Evolutionary conservation across 352 stramenopile genomes (phyloP), one percentile per base, ranked within the genome.

Genomic region (Thalassiosira hispida): DNA sequence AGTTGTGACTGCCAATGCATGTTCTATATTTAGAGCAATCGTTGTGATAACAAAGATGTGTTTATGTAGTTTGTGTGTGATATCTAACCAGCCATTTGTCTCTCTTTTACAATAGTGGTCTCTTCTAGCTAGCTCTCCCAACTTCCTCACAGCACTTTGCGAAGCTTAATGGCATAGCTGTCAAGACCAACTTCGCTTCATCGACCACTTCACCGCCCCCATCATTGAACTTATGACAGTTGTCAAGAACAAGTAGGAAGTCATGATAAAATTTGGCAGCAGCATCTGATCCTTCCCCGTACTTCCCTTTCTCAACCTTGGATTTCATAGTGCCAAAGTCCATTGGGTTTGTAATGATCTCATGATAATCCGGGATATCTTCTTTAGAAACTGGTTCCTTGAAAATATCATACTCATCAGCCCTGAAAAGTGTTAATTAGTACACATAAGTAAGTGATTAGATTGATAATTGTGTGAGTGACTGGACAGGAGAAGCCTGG

Each of bases 261-360:
- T 94, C 89, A 16, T 89, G 46, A 59, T 91, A 94, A 1, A 94
- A 73, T 55, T 82, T 86, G 14, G 65, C 53, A n/a, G 69, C 63
- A 38, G 75, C 85, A 25, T 84, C 57, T 35, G 78, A 86, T 52
- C 84, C 85, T 63, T 77, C 51, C 18, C 89, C 89, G 53, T 94
- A 94, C 66, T 79, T 67, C 42, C 83, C 87, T 27, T 83, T 73
- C 35, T 89, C 77, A 25, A 98, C 86, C 59, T 93, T 95, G 23
- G 95, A 87, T 57, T 91, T 86, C 77, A 98, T 98, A 4, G 92
- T 97, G n/a, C 94, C 92, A 84, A 98, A 98, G 88, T 98, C 96
- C 92, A 97, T 98, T 9, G 96, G 96, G 44, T 93, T 88, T 22
- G 62, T 63, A 68, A 98, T 95, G 46, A 97, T 90, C 49, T 95